Conservation (phyloP, 176 grass and related monocot species). For the Eleusine indica region DNA sequence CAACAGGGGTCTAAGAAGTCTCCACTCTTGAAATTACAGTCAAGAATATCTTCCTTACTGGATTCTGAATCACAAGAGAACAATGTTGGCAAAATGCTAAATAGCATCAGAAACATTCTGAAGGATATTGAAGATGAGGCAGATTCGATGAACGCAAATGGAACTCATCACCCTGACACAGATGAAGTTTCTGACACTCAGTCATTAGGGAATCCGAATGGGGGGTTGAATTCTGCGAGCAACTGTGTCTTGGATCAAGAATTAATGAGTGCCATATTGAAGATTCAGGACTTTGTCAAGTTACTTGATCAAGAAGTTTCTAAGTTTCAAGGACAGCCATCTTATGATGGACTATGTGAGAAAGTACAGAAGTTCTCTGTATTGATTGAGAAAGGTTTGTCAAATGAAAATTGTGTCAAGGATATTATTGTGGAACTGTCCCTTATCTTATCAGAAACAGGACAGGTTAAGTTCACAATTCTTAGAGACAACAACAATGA, state of each 20-base stretch:
- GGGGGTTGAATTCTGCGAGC: conserved; percentile 35
- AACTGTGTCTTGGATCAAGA: conserved; percentile 57
- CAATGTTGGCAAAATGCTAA: conserved; percentile 65
- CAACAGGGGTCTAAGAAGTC: conserved; percentile 40
- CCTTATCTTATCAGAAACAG: conserved; percentile 65
- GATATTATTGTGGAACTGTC: conserved; percentile 66
- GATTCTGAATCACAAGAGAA: conserved; percentile 58
- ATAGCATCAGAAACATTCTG: conserved; percentile 73
- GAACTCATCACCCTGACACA: conserved; percentile 23
- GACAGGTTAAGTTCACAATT: conserved; percentile 68
- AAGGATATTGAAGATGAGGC: conserved; percentile 86
- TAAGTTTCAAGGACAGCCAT: conserved; percentile 60
- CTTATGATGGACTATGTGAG: conserved; percentile 53
- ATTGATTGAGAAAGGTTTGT: conserved; percentile 66
- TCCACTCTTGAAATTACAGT: conserved; percentile 66
- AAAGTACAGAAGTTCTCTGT: conserved; percentile 75
- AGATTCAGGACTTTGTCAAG: conserved; percentile 83
- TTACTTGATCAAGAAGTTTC: conserved; percentile 70
- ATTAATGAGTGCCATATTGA: conserved; percentile 69
- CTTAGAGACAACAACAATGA: conserved; percentile 55
- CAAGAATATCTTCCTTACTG: conserved; percentile 75
- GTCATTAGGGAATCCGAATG: conserved; percentile 44
- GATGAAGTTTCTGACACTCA: conserved; percentile 38
- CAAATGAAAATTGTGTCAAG: conserved; percentile 54
- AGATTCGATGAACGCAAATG: conserved; percentile 45